Conservation (phyloP, 192 early-diverging fungal genomes). For the Obelidium mucronatum region DNA sequence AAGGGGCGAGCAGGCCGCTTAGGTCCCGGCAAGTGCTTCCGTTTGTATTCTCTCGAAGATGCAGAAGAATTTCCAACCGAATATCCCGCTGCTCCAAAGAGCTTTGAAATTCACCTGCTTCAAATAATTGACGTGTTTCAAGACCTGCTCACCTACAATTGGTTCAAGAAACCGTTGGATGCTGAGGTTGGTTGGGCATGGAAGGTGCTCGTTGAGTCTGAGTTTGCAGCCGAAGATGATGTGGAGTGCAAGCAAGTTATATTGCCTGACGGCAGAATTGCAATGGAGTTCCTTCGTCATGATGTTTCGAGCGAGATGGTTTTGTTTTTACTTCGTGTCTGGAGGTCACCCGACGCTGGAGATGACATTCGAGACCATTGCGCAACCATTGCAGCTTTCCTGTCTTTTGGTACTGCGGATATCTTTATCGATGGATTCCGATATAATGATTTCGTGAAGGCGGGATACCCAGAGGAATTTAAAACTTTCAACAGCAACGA, state of each 20-base stretch:
- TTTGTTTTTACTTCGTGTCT: slow-evolving; percentile 22
- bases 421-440: background rate
- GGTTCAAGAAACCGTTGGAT: slow-evolving; percentile 26
- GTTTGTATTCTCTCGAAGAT: slow-evolving; percentile 81
- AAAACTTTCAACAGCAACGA: background rate
- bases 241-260: background rate
- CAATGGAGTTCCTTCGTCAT: slow-evolving; percentile 19
- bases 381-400: slow-evolving; percentile 29
- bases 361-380: slow-evolving; percentile 1
- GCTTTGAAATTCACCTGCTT: slow-evolving; percentile 31
- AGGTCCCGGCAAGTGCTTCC: slow-evolving; percentile 87
- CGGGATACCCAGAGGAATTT: background rate
- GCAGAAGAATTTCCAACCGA: slow-evolving; percentile 81
- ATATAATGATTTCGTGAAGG: background rate
- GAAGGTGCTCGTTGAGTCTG: slow-evolving; percentile 1
- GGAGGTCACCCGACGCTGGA: background rate
- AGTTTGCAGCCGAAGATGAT: background rate
- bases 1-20: slow-evolving; percentile 94
- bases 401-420: slow-evolving; percentile 3
- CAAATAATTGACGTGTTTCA: slow-evolving; percentile 31
- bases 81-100: slow-evolving; percentile 44
- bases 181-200: slow-evolving; percentile 27
- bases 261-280: slow-evolving; percentile 23
- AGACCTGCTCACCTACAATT: slow-evolving; percentile 25
- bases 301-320: slow-evolving; percentile 9